Conservation (phyloP, 345 rosid genomes). For the Dovyalis caffra region DNA sequence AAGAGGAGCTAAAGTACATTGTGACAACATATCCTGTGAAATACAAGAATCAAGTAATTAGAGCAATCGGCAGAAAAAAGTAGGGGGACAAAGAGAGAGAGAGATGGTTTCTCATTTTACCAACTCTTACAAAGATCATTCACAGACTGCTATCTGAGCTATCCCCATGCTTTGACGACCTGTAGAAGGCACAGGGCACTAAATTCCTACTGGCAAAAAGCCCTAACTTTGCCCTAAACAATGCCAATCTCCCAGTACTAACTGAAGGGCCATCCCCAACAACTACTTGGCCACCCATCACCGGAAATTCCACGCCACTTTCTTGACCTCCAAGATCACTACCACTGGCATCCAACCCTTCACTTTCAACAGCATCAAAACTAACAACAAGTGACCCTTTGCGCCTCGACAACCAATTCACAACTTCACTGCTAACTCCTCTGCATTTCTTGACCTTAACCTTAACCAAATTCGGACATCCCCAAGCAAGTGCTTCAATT, state of each 20-base stretch:
- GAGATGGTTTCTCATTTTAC: neutral
- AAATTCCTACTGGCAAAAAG: constrained; percentile 51
- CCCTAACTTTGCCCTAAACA: constrained; percentile 54
- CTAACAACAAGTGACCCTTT: constrained; percentile 56
- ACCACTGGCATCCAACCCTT: constrained; percentile 31
- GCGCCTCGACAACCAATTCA: constrained; percentile 53
- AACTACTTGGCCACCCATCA: constrained; percentile 28
- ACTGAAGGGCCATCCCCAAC: constrained; percentile 34
- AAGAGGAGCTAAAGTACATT: neutral
- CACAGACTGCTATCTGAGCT: constrained; percentile 36
- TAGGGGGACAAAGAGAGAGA: neutral
- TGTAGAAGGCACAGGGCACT: constrained; percentile 50
- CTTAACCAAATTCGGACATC: constrained; percentile 79
- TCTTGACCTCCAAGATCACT: constrained; percentile 44
- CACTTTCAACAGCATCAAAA: constrained; percentile 52
- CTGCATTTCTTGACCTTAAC: constrained; percentile 80
- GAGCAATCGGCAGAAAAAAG: neutral
- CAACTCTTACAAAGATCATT: constrained; percentile 6
- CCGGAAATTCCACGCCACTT: constrained; percentile 35
- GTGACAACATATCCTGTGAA: neutral
- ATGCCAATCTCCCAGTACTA: constrained; percentile 50
- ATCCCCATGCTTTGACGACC: constrained; percentile 49
- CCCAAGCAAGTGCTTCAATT: constrained; percentile 64
- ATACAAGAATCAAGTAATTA: neutral
- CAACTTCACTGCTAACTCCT: constrained; percentile 53